Conservation (phyloP, 2,329 filamentous ascomycete genomes). For the Parasarocladium wereldwijsianum region DNA sequence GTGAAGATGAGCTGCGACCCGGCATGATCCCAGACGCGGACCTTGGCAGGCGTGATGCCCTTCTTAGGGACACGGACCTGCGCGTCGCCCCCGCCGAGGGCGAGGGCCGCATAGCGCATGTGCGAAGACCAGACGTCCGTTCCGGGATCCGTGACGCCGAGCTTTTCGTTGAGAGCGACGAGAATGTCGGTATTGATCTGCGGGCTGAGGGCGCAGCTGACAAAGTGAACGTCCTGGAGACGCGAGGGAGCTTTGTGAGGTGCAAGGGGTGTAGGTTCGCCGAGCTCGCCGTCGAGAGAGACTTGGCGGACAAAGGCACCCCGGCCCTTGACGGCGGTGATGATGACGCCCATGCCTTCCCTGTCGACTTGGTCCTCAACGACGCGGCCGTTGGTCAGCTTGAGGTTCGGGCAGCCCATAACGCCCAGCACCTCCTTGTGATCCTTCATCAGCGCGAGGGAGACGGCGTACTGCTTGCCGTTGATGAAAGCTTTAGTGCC, state of each 20-base stretch:
- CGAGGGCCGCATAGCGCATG: conserved; percentile 21
- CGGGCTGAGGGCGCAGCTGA: conserved; percentile 18
- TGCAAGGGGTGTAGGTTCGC: conserved; percentile 6
- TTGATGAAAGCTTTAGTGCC: conserved; percentile 47
- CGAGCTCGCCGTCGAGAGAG: conserved; percentile 7
- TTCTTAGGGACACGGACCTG: conserved; percentile 16
- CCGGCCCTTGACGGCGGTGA: conserved; percentile 17
- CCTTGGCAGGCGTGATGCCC: conserved; percentile 7
- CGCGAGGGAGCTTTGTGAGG: conserved; percentile 10
- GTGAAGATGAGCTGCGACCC: conserved; percentile 42
- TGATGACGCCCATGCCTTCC: conserved; percentile 19
- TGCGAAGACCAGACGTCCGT: conserved; percentile 25
- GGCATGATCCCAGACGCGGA: conserved; percentile 37
- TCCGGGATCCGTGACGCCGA: conserved; percentile 19
- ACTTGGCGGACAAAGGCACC: conserved; percentile 16
- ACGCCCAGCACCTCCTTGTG: conserved; percentile 43
- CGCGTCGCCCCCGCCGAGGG: conserved; percentile 20
- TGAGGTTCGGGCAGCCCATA: conserved; percentile 45
- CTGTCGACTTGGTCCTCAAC: conserved; percentile 17
- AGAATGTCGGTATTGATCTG: conserved; percentile 18
- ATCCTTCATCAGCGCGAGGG: conserved; percentile 41
- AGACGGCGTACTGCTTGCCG: conserved; percentile 48
- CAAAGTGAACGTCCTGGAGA: conserved; percentile 15
- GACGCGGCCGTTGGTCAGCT: conserved; percentile 19
- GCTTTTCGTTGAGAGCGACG: conserved; percentile 12